Conservation (phyloP, 2,329 filamentous ascomycete genomes). For the Cordyceps tenuipes region DNA sequence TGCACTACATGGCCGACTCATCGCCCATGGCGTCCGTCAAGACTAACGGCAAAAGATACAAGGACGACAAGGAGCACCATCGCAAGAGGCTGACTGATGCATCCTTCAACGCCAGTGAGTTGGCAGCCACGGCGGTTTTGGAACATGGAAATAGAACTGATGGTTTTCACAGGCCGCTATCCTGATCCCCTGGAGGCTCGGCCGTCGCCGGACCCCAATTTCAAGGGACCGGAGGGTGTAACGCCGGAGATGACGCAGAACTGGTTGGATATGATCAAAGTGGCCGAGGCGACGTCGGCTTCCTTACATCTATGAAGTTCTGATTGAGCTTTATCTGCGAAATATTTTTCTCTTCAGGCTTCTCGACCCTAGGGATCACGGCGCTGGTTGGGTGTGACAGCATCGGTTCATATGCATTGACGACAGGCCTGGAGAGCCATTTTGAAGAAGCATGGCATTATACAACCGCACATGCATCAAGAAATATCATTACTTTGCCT, state of each 20-base stretch:
- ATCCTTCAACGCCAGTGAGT: constrained; percentile 39
- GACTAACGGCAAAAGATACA: constrained; percentile 28
- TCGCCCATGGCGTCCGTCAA: constrained; percentile 16
- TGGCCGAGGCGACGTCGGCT: background rate
- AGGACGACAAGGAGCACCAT: constrained; percentile 34
- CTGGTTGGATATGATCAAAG: constrained; percentile 28
- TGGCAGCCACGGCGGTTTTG: no score
- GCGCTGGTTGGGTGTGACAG: background rate
- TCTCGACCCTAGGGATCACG: no score
- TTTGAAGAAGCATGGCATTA: background rate
- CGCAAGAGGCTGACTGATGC: constrained; percentile 34
- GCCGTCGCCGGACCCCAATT: constrained; percentile 22
- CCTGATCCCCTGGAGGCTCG: constrained; percentile 39
- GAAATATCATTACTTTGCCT: background rate
- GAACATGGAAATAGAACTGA: constrained; percentile 8
- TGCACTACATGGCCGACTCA: background rate
- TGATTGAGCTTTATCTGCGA: background rate
- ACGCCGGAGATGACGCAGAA: constrained; percentile 33
- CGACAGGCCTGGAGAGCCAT: background rate
- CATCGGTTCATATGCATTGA: background rate
- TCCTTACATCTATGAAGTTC: background rate
- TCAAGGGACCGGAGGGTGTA: constrained; percentile 28
- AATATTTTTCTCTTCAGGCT: background rate
- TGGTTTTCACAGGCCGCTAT: constrained; percentile 24
- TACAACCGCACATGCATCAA: background rate